Percentiles rank a stretch among this genome's conserved stretches.
Evolutionary conservation across 2,329 filamentous ascomycete species (phyloP).

Genomic region (Aspergillus sp.): DNA sequence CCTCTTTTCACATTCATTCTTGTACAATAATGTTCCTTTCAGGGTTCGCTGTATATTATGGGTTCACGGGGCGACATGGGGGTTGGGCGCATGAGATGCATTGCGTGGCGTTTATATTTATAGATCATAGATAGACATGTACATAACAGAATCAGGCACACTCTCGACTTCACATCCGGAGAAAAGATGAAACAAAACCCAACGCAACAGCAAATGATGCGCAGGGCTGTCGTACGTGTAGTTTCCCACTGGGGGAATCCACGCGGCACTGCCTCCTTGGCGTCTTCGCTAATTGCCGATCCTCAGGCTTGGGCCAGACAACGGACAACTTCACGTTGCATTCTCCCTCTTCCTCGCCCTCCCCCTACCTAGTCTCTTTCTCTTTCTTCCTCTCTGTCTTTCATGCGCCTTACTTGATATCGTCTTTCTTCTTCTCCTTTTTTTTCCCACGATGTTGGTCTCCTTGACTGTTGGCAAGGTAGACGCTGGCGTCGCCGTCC

Average conservation of each 20-base stretch:
- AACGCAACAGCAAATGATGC: not conserved
- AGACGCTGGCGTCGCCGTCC: conserved; percentile 95
- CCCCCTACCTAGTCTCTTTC: conserved; percentile 6
- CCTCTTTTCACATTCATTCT: no score
- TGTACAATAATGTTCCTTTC: not conserved
- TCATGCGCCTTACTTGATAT: conserved; percentile 5
- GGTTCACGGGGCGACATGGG: not conserved
- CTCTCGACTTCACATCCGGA: not conserved
- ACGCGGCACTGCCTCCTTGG: conserved; percentile 26
- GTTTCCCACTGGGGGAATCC: conserved; percentile 8
- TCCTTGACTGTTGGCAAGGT: conserved; percentile 99
- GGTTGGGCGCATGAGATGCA: not conserved
- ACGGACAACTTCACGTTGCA: conserved; percentile 14
- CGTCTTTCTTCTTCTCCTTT: not conserved
- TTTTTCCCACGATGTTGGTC: conserved; percentile 78
- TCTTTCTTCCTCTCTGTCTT: not conserved
- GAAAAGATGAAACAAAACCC: not conserved
- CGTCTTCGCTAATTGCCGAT: conserved; percentile 34
- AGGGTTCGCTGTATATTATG: not conserved
- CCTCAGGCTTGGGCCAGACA: conserved; percentile 9
- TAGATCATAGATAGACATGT: not conserved
- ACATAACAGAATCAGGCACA: not conserved
- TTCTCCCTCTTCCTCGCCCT: conserved; percentile 14
- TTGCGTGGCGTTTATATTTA: not conserved
- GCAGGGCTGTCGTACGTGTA: not conserved